These are phyloP conservation scores for Dicorynia guianensis DNA, from an alignment of 306 rosid genomes.

Conservation along the genomic window DNA sequence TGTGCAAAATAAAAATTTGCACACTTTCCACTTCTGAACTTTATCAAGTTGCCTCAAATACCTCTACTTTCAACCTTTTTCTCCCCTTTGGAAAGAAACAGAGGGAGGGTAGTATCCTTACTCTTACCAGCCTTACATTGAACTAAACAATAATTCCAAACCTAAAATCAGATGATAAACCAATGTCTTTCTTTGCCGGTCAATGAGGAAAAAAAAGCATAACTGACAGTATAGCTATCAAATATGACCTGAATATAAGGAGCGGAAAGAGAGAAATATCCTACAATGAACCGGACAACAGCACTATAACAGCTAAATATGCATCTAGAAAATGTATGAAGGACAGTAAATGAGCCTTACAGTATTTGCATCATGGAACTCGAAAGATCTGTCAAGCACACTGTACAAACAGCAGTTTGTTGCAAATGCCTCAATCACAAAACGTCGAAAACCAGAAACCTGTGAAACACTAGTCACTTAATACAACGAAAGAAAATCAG, in stretches of 20 bases:
- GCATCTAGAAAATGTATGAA: conserved; percentile 11
- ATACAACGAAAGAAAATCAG: conserved; percentile 12
- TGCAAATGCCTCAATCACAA: conserved; percentile 82
- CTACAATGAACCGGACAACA: neutral
- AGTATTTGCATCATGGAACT: conserved; percentile 90
- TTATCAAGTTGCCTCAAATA: conserved; percentile 27
- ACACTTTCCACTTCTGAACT: neutral
- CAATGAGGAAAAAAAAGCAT: conserved; percentile 19
- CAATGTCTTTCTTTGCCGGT: conserved; percentile 4
- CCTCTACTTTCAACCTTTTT: too few relatives aligned
- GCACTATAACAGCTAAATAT: conserved; percentile 19
- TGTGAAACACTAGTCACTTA: conserved; percentile 45
- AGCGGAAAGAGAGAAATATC: neutral
- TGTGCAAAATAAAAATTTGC: conserved; percentile 17
- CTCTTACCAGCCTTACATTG: neutral
- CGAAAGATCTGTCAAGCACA: conserved; percentile 90
- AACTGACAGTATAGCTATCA: neutral
- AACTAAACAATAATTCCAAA: too few relatives aligned
- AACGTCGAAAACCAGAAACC: conserved; percentile 95
- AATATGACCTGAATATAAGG: conserved; percentile 1
- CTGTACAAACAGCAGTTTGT: conserved; percentile 93
- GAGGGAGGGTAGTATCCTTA: neutral
- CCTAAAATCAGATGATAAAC: neutral
- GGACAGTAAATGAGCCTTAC: conserved; percentile 58
- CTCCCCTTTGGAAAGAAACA: neutral